Percentiles rank a stretch among this genome's conserved stretches.
Conservation (phyloP, 2,329 filamentous ascomycete species). For the Ophiocordyceps camponoti-leonardi region DNA sequence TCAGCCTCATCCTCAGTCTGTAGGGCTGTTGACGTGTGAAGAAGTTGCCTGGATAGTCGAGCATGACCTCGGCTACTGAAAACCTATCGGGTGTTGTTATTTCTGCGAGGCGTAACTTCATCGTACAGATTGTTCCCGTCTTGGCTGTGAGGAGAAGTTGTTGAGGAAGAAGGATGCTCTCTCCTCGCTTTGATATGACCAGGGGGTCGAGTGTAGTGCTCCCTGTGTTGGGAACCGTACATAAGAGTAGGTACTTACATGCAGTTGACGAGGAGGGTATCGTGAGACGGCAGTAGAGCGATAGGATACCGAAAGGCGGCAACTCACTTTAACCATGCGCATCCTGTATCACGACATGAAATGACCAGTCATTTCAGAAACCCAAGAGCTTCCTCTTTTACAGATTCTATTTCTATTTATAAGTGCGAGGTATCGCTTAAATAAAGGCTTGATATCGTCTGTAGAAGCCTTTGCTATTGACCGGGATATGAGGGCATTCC, state of each 20-base stretch:
- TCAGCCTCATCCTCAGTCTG: background rate
- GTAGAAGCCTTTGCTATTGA: too few species aligned
- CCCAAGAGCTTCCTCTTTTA: too few species aligned
- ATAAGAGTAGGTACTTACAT: background rate
- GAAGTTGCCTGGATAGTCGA: background rate
- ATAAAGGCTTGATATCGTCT: background rate
- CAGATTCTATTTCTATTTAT: too few species aligned
- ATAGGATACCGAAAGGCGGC: too few species aligned
- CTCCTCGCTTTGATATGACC: background rate
- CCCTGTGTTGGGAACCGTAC: background rate
- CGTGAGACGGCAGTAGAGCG: too few species aligned
- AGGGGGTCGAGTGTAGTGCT: background rate
- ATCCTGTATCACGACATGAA: too few species aligned
- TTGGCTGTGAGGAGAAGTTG: background rate
- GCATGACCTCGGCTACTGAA: background rate
- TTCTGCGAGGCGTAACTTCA: background rate
- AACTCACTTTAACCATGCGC: too few species aligned
- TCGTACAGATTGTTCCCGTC: background rate
- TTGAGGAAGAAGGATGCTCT: background rate
- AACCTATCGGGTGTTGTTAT: background rate
- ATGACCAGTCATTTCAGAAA: too few species aligned
- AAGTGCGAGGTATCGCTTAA: background rate
- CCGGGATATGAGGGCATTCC: background rate
- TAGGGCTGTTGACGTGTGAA: background rate
- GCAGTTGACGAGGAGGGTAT: too few species aligned